Base-by-base conservation (phyloP, 192 early-diverging fungal species). In the Hyaloraphidium curvatum region DNA sequence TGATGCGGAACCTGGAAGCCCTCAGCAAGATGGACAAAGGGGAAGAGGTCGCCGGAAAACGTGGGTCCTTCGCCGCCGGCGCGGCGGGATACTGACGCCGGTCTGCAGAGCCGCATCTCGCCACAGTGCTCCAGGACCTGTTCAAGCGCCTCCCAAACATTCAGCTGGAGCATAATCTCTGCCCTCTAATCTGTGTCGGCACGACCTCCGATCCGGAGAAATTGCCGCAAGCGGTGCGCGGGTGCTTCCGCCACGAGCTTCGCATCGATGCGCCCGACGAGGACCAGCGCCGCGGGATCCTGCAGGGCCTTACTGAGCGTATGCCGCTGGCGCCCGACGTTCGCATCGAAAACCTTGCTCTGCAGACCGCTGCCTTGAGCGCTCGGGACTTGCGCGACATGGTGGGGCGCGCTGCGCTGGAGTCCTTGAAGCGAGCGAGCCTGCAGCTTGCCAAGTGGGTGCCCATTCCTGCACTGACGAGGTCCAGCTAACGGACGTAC, bases 291-390 rank as follows among this genome's bases (percentile, higher is more conserved):
- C 59, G 75, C 21, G 65, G 61, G 30, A 77, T 89, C 26, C 62
- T 97, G 28, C 57, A 67, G 17, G 69, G 71, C 37, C 61, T 86
- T 11, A 74, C 83, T 3, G 28, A 62, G 7, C 23, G 54, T 0
- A 63, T 77, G 7, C 67, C 69, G 14, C 57, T 86, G 26, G 76
- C 89, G 2, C 79, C 79, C 0, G 90, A 96, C 68, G 76, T 89
- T 2, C 75, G 80, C 26, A 37, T 87, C 27, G 57, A 68, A 1
- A 71, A 70, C 30, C 65, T 96, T 39, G 86, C 93, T 2, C 79
- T 82, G 29, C 90, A 96, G 54, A 97, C 91, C 0, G 91, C 93
- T 2, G 88, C 87, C 1, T 73, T 97, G 52, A 81, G 87, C 11
- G 80, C 83, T 0, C 75, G 84, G 22, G 93, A 97, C 62, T 62